Evolutionary conservation across 139 green algal genomes (phyloP).

Genomic region (Tetratostichococcus sp.): DNA sequence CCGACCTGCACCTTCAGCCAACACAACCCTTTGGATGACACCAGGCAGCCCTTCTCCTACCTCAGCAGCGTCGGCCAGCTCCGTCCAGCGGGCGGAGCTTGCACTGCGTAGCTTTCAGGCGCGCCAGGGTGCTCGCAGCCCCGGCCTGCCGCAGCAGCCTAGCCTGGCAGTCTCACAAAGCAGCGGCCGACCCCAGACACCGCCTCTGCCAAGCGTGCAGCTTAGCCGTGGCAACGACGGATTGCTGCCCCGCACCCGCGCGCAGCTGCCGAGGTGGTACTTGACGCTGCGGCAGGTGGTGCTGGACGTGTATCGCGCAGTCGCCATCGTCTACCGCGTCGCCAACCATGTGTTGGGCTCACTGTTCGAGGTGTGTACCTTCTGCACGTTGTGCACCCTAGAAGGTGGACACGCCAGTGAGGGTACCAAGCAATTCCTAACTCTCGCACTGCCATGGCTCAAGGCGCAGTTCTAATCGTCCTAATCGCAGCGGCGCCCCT

Average conservation of each 20-base stretch:
- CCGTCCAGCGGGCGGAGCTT: background rate
- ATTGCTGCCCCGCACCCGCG: background rate
- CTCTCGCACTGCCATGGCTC: too few relatives aligned
- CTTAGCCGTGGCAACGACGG: background rate
- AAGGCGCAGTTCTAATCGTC: too few relatives aligned
- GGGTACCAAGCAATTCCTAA: too few relatives aligned
- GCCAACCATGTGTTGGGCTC: conserved; percentile 1
- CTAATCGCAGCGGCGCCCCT: too few relatives aligned
- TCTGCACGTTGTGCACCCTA: too few relatives aligned
- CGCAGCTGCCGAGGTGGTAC: background rate
- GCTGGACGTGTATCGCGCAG: background rate
- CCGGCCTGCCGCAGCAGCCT: background rate
- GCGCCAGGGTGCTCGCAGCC: background rate
- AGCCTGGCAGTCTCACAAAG: background rate
- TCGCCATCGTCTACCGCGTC: background rate
- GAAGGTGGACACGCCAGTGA: too few relatives aligned
- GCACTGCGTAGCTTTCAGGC: background rate
- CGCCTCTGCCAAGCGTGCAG: background rate
- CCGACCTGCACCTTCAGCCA: too few relatives aligned
- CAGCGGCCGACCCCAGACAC: background rate
- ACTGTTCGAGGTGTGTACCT: background rate
- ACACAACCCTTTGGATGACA: background rate
- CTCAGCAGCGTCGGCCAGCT: too few relatives aligned
- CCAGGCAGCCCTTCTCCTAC: background rate
- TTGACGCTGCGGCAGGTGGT: background rate